Evolutionary conservation across 1,284 basidiomycete genomes (phyloP).

Genomic region (Malassezia obtusa): DNA sequence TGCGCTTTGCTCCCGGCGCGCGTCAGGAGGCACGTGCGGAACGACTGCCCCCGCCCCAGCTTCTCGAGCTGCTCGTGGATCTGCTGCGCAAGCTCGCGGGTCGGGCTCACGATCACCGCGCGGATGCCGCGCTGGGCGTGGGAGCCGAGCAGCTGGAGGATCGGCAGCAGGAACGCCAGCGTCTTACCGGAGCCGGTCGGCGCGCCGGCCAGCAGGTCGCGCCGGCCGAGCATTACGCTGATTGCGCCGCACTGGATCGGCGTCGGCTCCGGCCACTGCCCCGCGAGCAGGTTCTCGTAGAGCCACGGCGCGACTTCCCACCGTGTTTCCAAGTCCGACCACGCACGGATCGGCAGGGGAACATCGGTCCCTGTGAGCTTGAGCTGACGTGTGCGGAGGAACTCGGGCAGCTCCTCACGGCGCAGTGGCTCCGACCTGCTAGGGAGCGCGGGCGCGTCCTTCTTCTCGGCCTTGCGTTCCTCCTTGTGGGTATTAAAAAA

Average conservation of each 20-base stretch:
- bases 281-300: conserved; percentile 24
- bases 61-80: conserved; percentile 38
- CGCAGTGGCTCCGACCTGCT: conserved; percentile 16
- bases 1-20: conserved; percentile 17
- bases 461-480: conserved; percentile 6
- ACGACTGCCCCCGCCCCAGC: conserved; percentile 22
- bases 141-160: conserved; percentile 30
- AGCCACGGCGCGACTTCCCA: conserved; percentile 31
- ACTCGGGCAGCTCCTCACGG: conserved; percentile 29
- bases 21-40: conserved; percentile 35
- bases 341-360: conserved; percentile 46
- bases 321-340: conserved; percentile 35
- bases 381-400: conserved; percentile 40
- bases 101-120: conserved; percentile 41
- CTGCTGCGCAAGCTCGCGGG: conserved; percentile 42
- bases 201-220: conserved; percentile 39
- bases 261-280: conserved; percentile 42
- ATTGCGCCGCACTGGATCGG: conserved; percentile 48
- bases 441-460: not conserved
- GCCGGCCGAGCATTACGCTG: conserved; percentile 41
- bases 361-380: conserved; percentile 49
- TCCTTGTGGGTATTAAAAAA: conserved; percentile 26
- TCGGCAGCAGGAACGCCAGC: conserved; percentile 39
- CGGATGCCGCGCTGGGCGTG: conserved; percentile 25
- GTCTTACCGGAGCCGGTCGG: conserved; percentile 46